Base-by-base conservation (phyloP, 805 yeast species). In the Schwanniomyces sp. region DNA sequence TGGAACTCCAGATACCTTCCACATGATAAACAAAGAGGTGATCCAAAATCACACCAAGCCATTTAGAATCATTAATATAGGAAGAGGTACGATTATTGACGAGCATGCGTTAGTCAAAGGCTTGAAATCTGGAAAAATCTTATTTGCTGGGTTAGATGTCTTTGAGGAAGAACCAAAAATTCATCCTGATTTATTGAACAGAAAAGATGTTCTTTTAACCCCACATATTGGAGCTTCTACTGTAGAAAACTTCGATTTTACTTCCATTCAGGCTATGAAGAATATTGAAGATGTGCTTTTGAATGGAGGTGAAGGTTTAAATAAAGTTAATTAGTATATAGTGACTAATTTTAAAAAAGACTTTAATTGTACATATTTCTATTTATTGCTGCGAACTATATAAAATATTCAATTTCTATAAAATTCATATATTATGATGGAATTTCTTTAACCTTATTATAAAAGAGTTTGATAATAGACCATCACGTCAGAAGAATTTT, bases 161-260 rank as follows among this genome's bases (percentile, higher is more conserved):
- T 86, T 70, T 61, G 82, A 79, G 49, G 62, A 79, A 21, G 96
- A 88, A 63, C 88, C 88, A 6, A 43, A 55, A 0, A 76, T 84
- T 16, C 75, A 79, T 50, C 67, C 71, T 11, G 79, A 73, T 29
- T 72, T 84, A 36, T 52, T 77, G 32, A 66, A 69, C 6, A 74
- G 91, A 58, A 72, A 79, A 53, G 90, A 86, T 59, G 87, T 86
- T 12, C 65, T 83, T 0, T 64, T 84, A 39, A 74, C 86, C 10
- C 94, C 94, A 2, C 94, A 88, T 62, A 60, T 86, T 41, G 94
- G 89, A 0, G 83, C 89, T 18, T 77, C 85, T 5, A 85, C 90
- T 0, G 59, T 66, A 8, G 84, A 82, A 50, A 80, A 80, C 55
- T 79, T 77, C 51, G 69, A 75, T 47, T 62, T 64, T 18, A 80